Base-by-base conservation (phyloP, 805 yeast species). In the Kazachstania martiniae region DNA sequence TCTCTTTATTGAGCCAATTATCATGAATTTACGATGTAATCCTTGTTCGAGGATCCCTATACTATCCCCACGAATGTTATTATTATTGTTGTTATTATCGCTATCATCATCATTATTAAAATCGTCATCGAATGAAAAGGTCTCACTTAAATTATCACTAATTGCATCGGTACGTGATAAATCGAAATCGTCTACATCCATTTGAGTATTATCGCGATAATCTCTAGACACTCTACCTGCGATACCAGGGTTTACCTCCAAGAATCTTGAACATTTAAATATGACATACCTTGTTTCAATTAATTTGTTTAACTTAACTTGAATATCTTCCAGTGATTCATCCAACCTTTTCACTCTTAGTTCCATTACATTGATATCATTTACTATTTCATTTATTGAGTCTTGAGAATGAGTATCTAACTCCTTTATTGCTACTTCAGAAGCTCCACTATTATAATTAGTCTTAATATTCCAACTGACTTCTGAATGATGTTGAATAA, bases 1-100 rank as follows among this genome's bases (percentile, higher is more conserved):
- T 46, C 91, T 70, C 27, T 75, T 68, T 28, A 91, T 77, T 10
- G 89, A 87, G 32, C 97, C 98, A 7, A 91, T 73, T 21, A 62
- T 39, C 50, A 56, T 50, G 18, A 43, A 52, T 27, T 43, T 50
- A 23, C 47, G 47, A 23, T 56, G 59, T 25, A 49, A 40, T 10
- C 38, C 38, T 18, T 38, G 36, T 22, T 35, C 37, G 12, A 38
- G 16, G 19, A 36, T 8, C 9, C 21, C 21, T 19, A 21, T 10
- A 25, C 18, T 27, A 19, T 31, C 25, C n/a, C 21, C 37, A 26
- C 18, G 28, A 12, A 21, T 23, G 21, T 28, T 12, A 18, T 26
- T 23, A 15, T 12, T 23, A 10, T 27, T 23, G 8, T 17, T 28
- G 27, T 15, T 35, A 26, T 27, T 34, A 17, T 22, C 25, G 17